Conservation (phyloP, 441 rosid genomes). For the Manihot esculenta region DNA sequence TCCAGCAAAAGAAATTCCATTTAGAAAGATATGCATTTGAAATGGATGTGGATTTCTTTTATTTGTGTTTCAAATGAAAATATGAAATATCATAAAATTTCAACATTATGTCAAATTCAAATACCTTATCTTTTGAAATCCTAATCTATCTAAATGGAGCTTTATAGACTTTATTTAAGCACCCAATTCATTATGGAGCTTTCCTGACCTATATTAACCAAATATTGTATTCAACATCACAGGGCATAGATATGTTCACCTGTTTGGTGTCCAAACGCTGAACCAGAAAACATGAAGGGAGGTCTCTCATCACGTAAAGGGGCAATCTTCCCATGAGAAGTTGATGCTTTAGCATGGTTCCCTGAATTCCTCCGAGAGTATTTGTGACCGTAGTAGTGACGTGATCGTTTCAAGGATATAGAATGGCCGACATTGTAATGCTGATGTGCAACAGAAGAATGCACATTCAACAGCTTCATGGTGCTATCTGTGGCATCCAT, state of each 20-base stretch:
- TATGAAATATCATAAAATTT: too few species aligned
- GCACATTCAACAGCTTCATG: slow-evolving; percentile 33
- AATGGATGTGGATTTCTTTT: too few species aligned
- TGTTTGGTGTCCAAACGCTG: slow-evolving; percentile 28
- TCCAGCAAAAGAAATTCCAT: too few species aligned
- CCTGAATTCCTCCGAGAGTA: slow-evolving; percentile 53
- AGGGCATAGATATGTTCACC: slow-evolving; percentile 31
- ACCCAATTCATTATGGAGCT: neutral
- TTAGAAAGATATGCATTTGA: too few species aligned
- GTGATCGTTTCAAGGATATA: slow-evolving; percentile 53
- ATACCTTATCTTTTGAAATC: too few species aligned
- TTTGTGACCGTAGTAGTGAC: slow-evolving; percentile 51
- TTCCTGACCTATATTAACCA: too few species aligned
- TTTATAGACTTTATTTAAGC: neutral
- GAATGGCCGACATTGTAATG: slow-evolving; percentile 46
- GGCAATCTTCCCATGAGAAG: slow-evolving; percentile 45
- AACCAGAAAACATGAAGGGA: slow-evolving; percentile 39
- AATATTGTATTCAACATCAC: neutral
- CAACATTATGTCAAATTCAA: too few species aligned
- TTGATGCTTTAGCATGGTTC: slow-evolving; percentile 37
- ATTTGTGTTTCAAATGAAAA: too few species aligned
- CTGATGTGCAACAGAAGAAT: slow-evolving; percentile 35
- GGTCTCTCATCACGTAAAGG: slow-evolving; percentile 35
- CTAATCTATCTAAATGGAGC: too few species aligned
- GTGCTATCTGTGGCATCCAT: slow-evolving; percentile 39